Percentiles rank a stretch among this genome's conserved stretches.
Evolutionary conservation across 805 yeast genomes (phyloP).

Genomic region (Candida sphagnicola): DNA sequence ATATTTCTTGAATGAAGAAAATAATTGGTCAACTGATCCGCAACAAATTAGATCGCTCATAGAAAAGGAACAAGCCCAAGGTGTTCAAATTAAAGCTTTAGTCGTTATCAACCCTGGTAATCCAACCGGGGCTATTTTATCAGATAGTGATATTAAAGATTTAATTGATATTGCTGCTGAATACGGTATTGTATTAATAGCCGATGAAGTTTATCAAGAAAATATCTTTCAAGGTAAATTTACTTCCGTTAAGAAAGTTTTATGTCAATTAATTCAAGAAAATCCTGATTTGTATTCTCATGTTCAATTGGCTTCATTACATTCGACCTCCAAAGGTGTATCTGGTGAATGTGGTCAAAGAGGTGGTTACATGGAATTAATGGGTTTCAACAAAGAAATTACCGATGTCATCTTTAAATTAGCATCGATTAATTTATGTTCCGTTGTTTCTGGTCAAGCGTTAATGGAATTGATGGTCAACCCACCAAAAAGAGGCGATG

Average conservation of each 20-base stretch:
- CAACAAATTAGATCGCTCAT: slow-evolving; percentile 56
- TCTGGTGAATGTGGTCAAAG: slow-evolving; percentile 99
- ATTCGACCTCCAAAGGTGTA: slow-evolving; percentile 97
- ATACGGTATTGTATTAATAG: slow-evolving; percentile 79
- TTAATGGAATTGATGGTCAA: slow-evolving; percentile 88
- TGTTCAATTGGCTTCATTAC: slow-evolving; percentile 89
- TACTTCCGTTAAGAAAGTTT: slow-evolving; percentile 76
- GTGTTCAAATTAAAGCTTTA: slow-evolving; percentile 66
- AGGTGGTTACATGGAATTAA: slow-evolving; percentile 96
- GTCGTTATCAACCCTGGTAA: slow-evolving; percentile 98
- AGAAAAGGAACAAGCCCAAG: slow-evolving; percentile 43
- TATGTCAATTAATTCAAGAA: slow-evolving; percentile 55
- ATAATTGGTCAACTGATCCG: slow-evolving; percentile 82
- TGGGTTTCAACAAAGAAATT: slow-evolving; percentile 73
- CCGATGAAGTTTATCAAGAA: slow-evolving; percentile 98
- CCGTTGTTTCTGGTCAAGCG: slow-evolving; percentile 94
- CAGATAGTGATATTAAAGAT: slow-evolving; percentile 60
- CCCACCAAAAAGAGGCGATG: slow-evolving; percentile 81
- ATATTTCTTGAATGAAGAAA: slow-evolving; percentile 76
- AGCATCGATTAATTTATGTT: slow-evolving; percentile 88
- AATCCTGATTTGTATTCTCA: slow-evolving; percentile 55
- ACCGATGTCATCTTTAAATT: slow-evolving; percentile 72
- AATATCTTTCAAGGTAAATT: slow-evolving; percentile 82
- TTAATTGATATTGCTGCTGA: slow-evolving; percentile 79
- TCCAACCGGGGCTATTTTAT: slow-evolving; percentile 90